Percentiles rank a stretch among this genome's conserved stretches.
Conservation (phyloP, 2,329 filamentous ascomycete genomes). For the Tolypocladium inflatum region DNA sequence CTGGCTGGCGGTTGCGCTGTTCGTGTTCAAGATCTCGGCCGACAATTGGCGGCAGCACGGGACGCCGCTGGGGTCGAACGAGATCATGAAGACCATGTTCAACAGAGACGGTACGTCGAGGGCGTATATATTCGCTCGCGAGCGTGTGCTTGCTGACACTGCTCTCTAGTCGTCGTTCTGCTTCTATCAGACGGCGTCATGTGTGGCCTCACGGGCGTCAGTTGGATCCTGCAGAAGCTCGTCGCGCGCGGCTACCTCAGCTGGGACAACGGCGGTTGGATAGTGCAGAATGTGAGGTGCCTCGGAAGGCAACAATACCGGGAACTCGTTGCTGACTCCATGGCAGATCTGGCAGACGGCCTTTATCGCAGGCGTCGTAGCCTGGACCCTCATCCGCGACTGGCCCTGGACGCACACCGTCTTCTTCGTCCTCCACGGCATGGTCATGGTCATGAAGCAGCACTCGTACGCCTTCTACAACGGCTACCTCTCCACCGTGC, state of each 20-base stretch:
- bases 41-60: slow-evolving; percentile 62
- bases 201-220: slow-evolving; percentile 55
- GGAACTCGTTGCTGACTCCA: neutral
- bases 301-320: too few relatives aligned
- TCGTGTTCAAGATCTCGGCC: slow-evolving; percentile 56
- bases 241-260: slow-evolving; percentile 50
- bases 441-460: slow-evolving; percentile 78
- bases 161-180: slow-evolving; percentile 36
- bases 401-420: slow-evolving; percentile 82
- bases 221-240: slow-evolving; percentile 54
- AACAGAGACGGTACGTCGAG: slow-evolving; percentile 32
- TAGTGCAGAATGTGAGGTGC: slow-evolving; percentile 54
- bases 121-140: neutral
- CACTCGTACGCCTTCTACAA: slow-evolving; percentile 76
- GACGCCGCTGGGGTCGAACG: slow-evolving; percentile 58
- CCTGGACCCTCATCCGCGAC: slow-evolving; percentile 58
- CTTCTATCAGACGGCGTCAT: slow-evolving; percentile 59
- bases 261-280: slow-evolving; percentile 63
- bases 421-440: slow-evolving; percentile 64
- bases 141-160: neutral
- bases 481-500: slow-evolving; percentile 56
- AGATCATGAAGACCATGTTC: slow-evolving; percentile 63
- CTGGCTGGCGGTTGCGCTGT: slow-evolving; percentile 60
- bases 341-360: slow-evolving; percentile 54
- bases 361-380: slow-evolving; percentile 53